Conservation (phyloP, 495 filamentous ascomycete species). For the Parathielavia appendiculata region DNA sequence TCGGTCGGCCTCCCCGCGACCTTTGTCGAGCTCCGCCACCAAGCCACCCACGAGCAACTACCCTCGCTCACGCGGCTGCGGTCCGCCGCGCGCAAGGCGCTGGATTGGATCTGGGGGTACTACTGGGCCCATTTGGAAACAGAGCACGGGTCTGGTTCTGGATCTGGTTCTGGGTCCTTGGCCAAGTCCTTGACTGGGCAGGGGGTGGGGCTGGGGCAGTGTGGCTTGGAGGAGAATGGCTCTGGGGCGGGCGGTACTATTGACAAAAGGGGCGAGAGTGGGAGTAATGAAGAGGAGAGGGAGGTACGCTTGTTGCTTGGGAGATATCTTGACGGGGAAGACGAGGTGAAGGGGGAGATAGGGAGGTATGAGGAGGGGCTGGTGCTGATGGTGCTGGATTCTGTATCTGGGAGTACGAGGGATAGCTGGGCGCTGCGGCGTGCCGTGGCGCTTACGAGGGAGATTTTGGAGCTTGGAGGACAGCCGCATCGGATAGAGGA, state of each 20-base stretch:
- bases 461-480: constrained; percentile 17
- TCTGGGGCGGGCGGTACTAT: background rate
- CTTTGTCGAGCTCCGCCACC: constrained; percentile 86
- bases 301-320: background rate
- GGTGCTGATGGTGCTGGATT: constrained; percentile 29
- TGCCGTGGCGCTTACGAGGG: constrained; percentile 32
- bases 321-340: constrained; percentile 26
- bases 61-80: constrained; percentile 68
- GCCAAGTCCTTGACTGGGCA: too few relatives aligned
- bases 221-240: too few relatives aligned
- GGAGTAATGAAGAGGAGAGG: constrained; percentile 14
- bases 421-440: constrained; percentile 35
- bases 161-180: too few relatives aligned
- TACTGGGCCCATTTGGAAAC: constrained; percentile 64
- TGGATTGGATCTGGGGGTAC: constrained; percentile 82
- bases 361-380: constrained; percentile 25
- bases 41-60: constrained; percentile 82
- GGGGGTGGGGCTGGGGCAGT: too few relatives aligned
- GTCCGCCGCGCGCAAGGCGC: constrained; percentile 56
- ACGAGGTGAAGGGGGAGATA: constrained; percentile 23
- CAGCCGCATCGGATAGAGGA: constrained; percentile 18
- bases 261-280: background rate
- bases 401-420: constrained; percentile 31
- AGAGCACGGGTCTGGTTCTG: background rate
- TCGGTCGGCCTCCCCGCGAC: constrained; percentile 71